Percentiles rank a stretch among this genome's conserved stretches.
Evolutionary conservation across 257 asterid genomes (phyloP).

Genomic region (Nicotiana attenuata): DNA sequence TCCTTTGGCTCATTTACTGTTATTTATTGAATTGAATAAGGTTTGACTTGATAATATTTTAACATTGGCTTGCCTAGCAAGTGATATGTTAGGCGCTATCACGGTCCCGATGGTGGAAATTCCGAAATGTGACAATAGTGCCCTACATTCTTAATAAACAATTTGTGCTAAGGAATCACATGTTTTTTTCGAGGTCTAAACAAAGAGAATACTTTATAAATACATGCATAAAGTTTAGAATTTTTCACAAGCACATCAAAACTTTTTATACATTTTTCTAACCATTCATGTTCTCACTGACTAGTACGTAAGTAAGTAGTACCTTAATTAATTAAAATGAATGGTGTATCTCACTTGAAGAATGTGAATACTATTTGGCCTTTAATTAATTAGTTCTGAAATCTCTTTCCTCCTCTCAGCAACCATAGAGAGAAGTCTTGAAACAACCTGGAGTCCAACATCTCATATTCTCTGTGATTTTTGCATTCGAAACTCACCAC

Average conservation of each 20-base stretch:
- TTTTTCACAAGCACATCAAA: not conserved
- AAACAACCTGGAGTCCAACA: constrained; percentile 51
- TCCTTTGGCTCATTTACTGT: too few relatives aligned
- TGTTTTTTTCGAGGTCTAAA: not conserved
- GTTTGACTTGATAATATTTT: too few relatives aligned
- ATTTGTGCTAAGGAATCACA: not conserved
- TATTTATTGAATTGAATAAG: too few relatives aligned
- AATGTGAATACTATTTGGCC: not conserved
- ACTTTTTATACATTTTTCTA: constrained; percentile 7
- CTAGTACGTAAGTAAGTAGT: not conserved
- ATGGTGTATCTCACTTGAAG: not conserved
- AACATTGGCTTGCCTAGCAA: too few relatives aligned
- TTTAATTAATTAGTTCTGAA: not conserved
- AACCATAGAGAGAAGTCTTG: constrained; percentile 41
- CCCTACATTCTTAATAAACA: not conserved
- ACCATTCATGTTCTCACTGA: not conserved
- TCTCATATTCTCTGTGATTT: constrained; percentile 40
- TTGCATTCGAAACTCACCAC: constrained; percentile 45
- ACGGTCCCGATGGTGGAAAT: too few relatives aligned
- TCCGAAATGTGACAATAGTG: not conserved
- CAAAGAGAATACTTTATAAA: not conserved
- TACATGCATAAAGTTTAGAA: not conserved
- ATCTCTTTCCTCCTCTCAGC: constrained; percentile 24
- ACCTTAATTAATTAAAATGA: not conserved
- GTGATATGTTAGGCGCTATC: too few relatives aligned